phyloP scores from a whole-genome alignment of 306 rosid genomes.

The Luffa acutangula region DNA sequence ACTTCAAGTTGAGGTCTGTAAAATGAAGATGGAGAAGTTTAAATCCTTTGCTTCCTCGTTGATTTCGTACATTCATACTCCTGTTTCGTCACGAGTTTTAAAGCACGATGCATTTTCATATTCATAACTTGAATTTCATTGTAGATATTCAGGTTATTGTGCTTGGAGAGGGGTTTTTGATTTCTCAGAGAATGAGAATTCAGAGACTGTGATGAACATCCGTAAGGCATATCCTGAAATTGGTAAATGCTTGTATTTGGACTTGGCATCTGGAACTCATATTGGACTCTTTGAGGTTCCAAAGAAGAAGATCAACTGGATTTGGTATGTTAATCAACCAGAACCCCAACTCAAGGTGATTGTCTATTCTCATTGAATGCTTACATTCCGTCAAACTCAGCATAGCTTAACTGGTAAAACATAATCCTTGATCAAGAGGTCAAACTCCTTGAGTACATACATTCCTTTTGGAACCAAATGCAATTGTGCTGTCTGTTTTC shows the following conservation, averaged over 20 bases:
- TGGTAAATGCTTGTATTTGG: constrained; percentile 71
- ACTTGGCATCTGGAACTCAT: constrained; percentile 54
- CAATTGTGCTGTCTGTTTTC: neutral
- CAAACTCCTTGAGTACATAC: neutral
- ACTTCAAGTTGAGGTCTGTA: constrained; percentile 49
- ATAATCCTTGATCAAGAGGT: no score
- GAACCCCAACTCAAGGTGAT: constrained; percentile 64
- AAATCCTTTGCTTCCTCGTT: neutral
- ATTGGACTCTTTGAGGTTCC: constrained; percentile 51
- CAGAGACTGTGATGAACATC: constrained; percentile 34
- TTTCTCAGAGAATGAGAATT: constrained; percentile 45
- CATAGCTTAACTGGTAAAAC: no score
- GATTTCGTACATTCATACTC: neutral
- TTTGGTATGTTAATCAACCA: constrained; percentile 66
- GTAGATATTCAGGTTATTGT: constrained; percentile 70
- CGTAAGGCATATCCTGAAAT: constrained; percentile 57
- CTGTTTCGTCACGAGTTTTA: neutral
- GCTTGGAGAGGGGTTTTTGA: constrained; percentile 91
- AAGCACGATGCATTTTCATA: neutral
- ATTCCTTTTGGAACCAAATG: neutral
- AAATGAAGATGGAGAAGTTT: neutral
- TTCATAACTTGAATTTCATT: neutral
- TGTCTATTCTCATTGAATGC: neutral
- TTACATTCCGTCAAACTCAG: neutral
- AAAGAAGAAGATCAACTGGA: constrained; percentile 59